Evolutionary conservation across 495 filamentous ascomycete genomes (phyloP), one percentile per base, ranked within the genome.

Genomic region (Filosporella fistucella): DNA sequence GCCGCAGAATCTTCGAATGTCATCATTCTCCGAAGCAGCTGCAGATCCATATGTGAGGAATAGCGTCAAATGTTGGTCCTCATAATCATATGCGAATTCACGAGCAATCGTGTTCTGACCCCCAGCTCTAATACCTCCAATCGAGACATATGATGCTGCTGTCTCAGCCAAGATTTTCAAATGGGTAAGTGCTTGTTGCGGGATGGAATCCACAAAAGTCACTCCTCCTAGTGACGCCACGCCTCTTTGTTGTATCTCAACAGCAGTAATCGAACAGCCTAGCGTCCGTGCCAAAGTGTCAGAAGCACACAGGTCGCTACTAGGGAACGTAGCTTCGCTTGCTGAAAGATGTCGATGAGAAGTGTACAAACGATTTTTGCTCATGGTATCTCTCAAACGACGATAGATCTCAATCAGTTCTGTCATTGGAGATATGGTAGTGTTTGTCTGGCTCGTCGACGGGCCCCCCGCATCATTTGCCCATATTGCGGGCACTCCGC

Each of bases 171-270:
- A 69, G 17, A 99, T 83, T 45, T 90, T 86, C n/a, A 98, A 71
- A 60, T 96, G 89, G 0, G 89, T 90, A 32, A 98, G 64, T 2
- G 80, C 73, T 57, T 94, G 77, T 30, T 88, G 77, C 1, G 91
- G 81, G 22, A 97, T 86, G 56, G 83, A 89, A 50, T 91, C 86
- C n/a, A 97, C 59, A 25, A 96, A 67, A 0, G 85, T 91, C 55
- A 74, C 71, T 16, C 86, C 86, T 26, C 80, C 78, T 32, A 88
- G 80, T 3, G 86, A 83, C 47, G 87, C 84, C 1, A 89, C 69
- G 12, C 94, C 93, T 42, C 93, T 85, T 59, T 96, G 91, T 35
- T 89, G 81, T 47, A 99, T 96, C 63, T 99, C 93, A 5, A 86
- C 81, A 0, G 89, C 82, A 2, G 91, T 80, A 41, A 99, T 91